Evolutionary conservation across 164 flowering plant species (phyloP).

Genomic region (Litsea cubeba): DNA sequence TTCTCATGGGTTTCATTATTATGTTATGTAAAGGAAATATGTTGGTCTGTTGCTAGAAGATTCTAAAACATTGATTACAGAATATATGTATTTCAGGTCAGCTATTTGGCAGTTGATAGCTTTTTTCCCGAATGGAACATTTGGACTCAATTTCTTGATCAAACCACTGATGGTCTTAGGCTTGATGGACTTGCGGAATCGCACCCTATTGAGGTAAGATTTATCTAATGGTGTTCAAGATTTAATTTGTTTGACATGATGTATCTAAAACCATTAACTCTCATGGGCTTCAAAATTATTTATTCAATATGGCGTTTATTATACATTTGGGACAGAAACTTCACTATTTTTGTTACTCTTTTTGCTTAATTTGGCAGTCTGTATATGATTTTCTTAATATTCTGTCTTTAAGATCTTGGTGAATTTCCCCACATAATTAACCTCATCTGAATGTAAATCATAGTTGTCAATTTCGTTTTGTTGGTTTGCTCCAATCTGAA

Average conservation of each 20-base stretch:
- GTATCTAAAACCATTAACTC: too few species aligned
- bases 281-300: not conserved
- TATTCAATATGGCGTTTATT: too few species aligned
- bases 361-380: too few species aligned
- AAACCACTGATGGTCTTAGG: conserved; percentile 75
- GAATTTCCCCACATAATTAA: not conserved
- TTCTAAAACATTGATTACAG: not conserved
- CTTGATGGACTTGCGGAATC: conserved; percentile 91
- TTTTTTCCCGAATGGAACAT: conserved; percentile 95
- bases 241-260: not conserved
- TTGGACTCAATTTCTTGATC: conserved; percentile 96
- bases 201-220: conserved; percentile 88
- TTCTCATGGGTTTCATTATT: conserved; percentile 5
- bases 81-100: conserved; percentile 46
- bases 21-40: not conserved
- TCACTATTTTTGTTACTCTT: not conserved
- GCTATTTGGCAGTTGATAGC: conserved; percentile 85
- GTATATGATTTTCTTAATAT: not conserved
- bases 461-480: too few species aligned
- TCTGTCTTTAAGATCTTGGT: not conserved
- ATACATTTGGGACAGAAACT: too few species aligned
- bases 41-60: not conserved
- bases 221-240: not conserved
- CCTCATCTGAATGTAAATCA: not conserved
- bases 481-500: not conserved